phyloP scores from a whole-genome alignment of 495 filamentous ascomycete species.

The Neurospora sp. region DNA sequence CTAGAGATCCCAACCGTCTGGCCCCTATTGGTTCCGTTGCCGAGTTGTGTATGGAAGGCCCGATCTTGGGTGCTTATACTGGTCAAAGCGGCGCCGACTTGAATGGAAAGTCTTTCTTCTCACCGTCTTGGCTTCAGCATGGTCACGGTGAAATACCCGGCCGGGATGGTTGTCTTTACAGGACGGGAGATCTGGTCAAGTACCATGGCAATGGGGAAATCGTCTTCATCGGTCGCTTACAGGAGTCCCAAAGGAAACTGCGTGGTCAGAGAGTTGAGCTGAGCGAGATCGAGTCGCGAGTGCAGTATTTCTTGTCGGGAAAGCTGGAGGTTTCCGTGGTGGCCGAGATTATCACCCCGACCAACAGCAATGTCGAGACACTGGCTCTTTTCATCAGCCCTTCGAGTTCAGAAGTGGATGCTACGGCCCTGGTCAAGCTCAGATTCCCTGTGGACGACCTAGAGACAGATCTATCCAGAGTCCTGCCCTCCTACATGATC shows the following conservation, averaged over 20 bases:
- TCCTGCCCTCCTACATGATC: conserved; percentile 45
- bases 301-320: conserved; percentile 6
- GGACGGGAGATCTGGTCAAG: conserved; percentile 30
- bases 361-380: background rate
- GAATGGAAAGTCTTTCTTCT: background rate
- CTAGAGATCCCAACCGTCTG: conserved; percentile 20
- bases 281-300: conserved; percentile 26
- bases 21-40: conserved; percentile 35
- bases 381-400: conserved; percentile 18
- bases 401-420: conserved; percentile 18
- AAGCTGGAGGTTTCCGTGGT: conserved; percentile 5
- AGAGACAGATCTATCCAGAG: conserved; percentile 15
- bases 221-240: conserved; percentile 21
- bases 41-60: conserved; percentile 38
- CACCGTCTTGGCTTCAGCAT: conserved; percentile 28
- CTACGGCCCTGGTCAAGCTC: background rate
- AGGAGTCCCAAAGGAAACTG: conserved; percentile 30
- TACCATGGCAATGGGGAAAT: conserved; percentile 40
- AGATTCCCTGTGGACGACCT: background rate
- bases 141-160: conserved; percentile 4
- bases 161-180: conserved; percentile 17
- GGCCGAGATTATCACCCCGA: conserved; percentile 34
- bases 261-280: conserved; percentile 30
- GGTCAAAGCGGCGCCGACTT: conserved; percentile 5
- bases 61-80: conserved; percentile 38